Conservation (phyloP, 768 basidiomycete species). For the Galerina sulciceps region DNA sequence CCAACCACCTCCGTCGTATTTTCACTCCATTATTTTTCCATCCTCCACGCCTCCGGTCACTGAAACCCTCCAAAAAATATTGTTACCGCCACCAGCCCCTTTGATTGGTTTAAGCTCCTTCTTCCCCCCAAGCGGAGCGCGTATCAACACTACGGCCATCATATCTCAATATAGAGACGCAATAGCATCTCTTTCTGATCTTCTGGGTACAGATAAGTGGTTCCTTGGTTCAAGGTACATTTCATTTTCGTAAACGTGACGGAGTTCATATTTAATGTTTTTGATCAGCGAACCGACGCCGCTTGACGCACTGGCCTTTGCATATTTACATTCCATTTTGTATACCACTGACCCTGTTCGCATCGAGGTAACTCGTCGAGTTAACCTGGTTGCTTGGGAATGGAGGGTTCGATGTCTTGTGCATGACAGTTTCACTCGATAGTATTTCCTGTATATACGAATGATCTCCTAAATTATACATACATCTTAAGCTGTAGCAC, state of each 20-base stretch:
- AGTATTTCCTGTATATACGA: not conserved
- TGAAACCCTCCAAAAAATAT: conserved; percentile 48
- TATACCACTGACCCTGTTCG: conserved; percentile 50
- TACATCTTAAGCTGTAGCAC: no score
- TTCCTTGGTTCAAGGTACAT: conserved; percentile 74
- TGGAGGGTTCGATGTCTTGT: conserved; percentile 65
- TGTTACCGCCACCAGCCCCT: conserved; percentile 72
- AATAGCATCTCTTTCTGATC: conserved; percentile 71
- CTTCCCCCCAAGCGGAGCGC: conserved; percentile 63
- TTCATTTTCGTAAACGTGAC: not conserved
- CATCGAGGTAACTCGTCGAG: conserved; percentile 68
- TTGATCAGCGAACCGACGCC: conserved; percentile 68
- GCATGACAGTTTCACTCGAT: conserved; percentile 49
- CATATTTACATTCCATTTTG: conserved; percentile 75
- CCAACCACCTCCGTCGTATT: conserved; percentile 46
- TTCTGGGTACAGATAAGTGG: conserved; percentile 80
- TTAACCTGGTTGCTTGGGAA: conserved; percentile 85
- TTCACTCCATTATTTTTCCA: conserved; percentile 47
- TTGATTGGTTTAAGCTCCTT: conserved; percentile 69
- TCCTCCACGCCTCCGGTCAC: conserved; percentile 27
- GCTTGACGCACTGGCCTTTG: conserved; percentile 82
- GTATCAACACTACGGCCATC: conserved; percentile 53
- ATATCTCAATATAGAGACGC: conserved; percentile 71
- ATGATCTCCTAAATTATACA: no score
- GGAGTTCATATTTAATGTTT: not conserved